A percentile compares a stretch with the other conserved stretches of the same genome.
phyloP scores from a whole-genome alignment of 306 rosid genomes.

The Notholithocarpus densiflorus region DNA sequence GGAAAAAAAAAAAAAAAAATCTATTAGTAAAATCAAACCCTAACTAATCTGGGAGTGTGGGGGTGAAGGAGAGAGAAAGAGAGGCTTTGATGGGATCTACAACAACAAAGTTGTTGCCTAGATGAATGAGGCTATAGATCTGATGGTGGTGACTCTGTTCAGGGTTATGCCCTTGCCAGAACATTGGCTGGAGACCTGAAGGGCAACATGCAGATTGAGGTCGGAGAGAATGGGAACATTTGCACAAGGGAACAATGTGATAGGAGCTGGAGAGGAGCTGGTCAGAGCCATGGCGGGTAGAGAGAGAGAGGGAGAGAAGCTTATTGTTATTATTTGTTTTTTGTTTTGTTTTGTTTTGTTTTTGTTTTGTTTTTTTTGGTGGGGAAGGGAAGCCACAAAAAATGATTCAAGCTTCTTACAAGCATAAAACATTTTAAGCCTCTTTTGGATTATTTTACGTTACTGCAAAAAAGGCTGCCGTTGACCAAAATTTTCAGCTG shows the following conservation, averaged over 20 bases:
- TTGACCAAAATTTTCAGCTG: too few species aligned
- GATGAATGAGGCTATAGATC: constrained; percentile 39
- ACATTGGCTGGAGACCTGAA: background rate
- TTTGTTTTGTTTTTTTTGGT: too few species aligned
- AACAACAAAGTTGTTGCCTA: constrained; percentile 38
- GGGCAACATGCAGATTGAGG: background rate
- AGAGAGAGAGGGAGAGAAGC: constrained; percentile 6
- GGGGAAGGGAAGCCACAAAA: too few species aligned
- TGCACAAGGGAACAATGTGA: constrained; percentile 2
- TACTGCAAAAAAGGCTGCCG: too few species aligned
- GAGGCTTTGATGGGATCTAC: constrained; percentile 36
- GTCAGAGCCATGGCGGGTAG: constrained; percentile 17
- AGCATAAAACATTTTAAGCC: too few species aligned
- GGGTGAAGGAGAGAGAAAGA: background rate
- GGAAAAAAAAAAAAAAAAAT: background rate
- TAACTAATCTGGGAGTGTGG: background rate
- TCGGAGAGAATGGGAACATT: background rate
- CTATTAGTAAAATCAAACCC: constrained; percentile 22
- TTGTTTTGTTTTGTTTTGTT: too few species aligned
- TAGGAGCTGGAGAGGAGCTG: constrained; percentile 42
- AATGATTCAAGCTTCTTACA: too few species aligned
- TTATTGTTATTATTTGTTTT: too few species aligned
- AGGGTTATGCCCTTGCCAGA: constrained; percentile 13
- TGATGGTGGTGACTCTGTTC: constrained; percentile 31
- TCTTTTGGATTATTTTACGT: too few species aligned